Evolutionary conservation across 805 yeast species (phyloP).

Genomic region (Candida schatavii): DNA sequence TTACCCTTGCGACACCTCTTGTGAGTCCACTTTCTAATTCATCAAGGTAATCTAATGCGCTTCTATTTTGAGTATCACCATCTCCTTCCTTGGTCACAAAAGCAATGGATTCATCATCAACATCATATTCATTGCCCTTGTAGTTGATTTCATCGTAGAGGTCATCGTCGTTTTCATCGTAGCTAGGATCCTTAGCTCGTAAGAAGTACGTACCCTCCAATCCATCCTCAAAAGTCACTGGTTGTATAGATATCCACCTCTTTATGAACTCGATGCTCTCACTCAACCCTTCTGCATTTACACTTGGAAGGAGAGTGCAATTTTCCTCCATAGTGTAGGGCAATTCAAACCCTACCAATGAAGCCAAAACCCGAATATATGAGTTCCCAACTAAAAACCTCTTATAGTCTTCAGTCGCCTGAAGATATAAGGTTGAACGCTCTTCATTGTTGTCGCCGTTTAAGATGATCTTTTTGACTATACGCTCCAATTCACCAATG

Average conservation of each 20-base stretch:
- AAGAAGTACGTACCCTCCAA: slow-evolving; percentile 34
- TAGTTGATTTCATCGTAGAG: slow-evolving; percentile 12
- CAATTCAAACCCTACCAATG: slow-evolving; percentile 43
- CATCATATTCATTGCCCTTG: slow-evolving; percentile 15
- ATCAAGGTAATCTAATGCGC: slow-evolving; percentile 6
- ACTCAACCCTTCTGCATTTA: slow-evolving; percentile 29
- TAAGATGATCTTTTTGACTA: slow-evolving; percentile 22
- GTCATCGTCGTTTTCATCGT: slow-evolving; percentile 12
- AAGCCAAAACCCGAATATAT: slow-evolving; percentile 46
- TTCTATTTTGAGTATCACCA: slow-evolving; percentile 7
- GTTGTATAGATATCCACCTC: slow-evolving; percentile 38
- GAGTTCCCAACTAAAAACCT: slow-evolving; percentile 46
- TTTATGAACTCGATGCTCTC: slow-evolving; percentile 35
- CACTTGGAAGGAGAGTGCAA: slow-evolving; percentile 35
- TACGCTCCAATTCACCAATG: slow-evolving; percentile 30
- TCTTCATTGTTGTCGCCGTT: slow-evolving; percentile 8
- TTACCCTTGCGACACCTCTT: slow-evolving; percentile 26
- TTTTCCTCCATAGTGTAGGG: slow-evolving; percentile 38
- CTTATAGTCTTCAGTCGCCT: slow-evolving; percentile 15
- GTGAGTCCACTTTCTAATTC: slow-evolving; percentile 13
- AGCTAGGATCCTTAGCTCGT: slow-evolving; percentile 22
- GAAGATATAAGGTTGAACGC: slow-evolving; percentile 9
- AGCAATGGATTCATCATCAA: slow-evolving; percentile 28
- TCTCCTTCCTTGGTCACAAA: slow-evolving; percentile 22
- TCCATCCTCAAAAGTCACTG: slow-evolving; percentile 32